phyloP scores from a whole-genome alignment of 2,329 filamentous ascomycete genomes.

The Phoma sp. region DNA sequence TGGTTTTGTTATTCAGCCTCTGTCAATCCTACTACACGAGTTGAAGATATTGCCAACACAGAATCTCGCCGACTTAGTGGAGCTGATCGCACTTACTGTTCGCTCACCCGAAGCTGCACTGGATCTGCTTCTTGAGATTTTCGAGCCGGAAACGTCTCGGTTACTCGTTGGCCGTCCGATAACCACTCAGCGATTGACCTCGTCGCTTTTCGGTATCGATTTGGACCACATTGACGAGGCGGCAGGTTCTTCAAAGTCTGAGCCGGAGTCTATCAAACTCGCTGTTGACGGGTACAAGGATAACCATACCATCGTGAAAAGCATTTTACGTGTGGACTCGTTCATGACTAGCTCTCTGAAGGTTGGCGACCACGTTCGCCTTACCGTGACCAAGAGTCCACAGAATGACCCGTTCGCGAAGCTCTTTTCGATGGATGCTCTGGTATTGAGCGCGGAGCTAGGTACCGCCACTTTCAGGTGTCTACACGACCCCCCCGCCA shows the following conservation, averaged over 20 bases:
- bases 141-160: conserved; percentile 44
- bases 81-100: conserved; percentile 44
- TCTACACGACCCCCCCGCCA: conserved; percentile 48
- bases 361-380: conserved; percentile 44
- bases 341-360: conserved; percentile 21
- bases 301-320: conserved; percentile 22
- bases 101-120: conserved; percentile 41
- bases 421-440: conserved; percentile 49
- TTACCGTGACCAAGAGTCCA: conserved; percentile 45
- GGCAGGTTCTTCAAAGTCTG: conserved; percentile 14
- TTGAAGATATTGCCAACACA: conserved; percentile 34
- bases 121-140: conserved; percentile 42
- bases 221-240: conserved; percentile 53
- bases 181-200: conserved; percentile 40
- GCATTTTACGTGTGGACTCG: conserved; percentile 28
- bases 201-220: conserved; percentile 48
- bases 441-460: conserved; percentile 43
- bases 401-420: conserved; percentile 38
- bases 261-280: conserved; percentile 21
- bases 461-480: conserved; percentile 48
- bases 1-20: conserved; percentile 37
- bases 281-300: conserved; percentile 16
- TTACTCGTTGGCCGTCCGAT: conserved; percentile 37
- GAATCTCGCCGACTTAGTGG: conserved; percentile 39
- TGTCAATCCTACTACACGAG: conserved; percentile 33